A percentile compares a stretch with the other conserved stretches of the same genome.
These are phyloP conservation scores for Hyphochytrium catenoides DNA, from an alignment of 352 stramenopile species.

Conservation along the genomic window DNA sequence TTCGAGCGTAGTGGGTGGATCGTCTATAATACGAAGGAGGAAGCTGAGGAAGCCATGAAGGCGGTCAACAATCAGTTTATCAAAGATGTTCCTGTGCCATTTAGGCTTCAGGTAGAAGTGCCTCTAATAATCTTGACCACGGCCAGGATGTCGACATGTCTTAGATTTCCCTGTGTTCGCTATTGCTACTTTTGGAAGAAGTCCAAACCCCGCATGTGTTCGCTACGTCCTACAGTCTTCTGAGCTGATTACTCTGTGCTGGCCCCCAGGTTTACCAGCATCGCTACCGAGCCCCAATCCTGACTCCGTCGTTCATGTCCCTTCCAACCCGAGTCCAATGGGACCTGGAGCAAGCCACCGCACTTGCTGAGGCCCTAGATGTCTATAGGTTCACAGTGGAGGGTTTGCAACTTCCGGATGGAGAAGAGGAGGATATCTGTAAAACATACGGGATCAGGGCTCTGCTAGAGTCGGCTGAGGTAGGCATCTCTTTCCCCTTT, in stretches of 20 bases:
- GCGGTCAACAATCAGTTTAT: constrained; percentile 65
- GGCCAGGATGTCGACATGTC: too few relatives aligned
- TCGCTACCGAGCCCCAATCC: constrained; percentile 34
- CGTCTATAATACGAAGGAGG: constrained; percentile 39
- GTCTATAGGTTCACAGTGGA: too few relatives aligned
- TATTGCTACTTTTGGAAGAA: too few relatives aligned
- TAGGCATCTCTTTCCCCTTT: too few relatives aligned
- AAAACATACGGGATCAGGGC: too few relatives aligned
- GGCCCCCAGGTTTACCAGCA: constrained; percentile 26
- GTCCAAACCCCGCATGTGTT: too few relatives aligned
- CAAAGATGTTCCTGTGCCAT: constrained; percentile 40
- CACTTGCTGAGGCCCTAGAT: constrained; percentile 29
- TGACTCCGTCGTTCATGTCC: constrained; percentile 51
- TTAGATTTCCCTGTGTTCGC: too few relatives aligned
- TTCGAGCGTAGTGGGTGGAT: constrained; percentile 60
- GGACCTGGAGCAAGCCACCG: constrained; percentile 28
- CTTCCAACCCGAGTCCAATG: constrained; percentile 27
- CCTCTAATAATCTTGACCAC: too few relatives aligned
- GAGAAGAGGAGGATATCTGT: too few relatives aligned
- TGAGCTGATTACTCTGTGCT: neutral
- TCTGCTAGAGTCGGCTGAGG: too few relatives aligned
- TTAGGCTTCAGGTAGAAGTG: constrained; percentile 27
- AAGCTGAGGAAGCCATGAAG: constrained; percentile 32
- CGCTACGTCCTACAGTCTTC: too few relatives aligned
- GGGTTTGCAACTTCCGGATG: too few relatives aligned